Evolutionary conservation across 2,329 filamentous ascomycete species (phyloP).

Genomic region (Phaeosphaeriaceae sp.): DNA sequence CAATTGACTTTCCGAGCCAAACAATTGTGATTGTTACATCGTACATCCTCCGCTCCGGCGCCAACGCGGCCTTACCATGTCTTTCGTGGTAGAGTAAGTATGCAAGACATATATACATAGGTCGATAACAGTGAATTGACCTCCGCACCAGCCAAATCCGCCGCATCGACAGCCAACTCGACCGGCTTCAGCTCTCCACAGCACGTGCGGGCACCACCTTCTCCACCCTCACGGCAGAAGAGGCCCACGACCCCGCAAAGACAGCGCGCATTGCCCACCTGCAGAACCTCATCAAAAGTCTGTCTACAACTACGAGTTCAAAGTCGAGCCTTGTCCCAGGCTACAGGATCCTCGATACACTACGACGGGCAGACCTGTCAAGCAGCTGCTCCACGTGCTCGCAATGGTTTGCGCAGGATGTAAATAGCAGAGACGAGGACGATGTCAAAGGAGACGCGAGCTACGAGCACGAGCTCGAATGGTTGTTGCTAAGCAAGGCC

Average conservation of each 20-base stretch:
- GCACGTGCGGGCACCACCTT: conserved; percentile 37
- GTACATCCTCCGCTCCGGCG: conserved; percentile 10
- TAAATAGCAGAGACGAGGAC: conserved; percentile 34
- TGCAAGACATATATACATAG: background rate
- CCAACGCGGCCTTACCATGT: conserved; percentile 45
- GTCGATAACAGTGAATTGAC: background rate
- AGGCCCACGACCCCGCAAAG: conserved; percentile 48
- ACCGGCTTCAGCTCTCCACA: conserved; percentile 61
- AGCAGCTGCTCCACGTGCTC: conserved; percentile 47
- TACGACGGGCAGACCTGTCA: conserved; percentile 69
- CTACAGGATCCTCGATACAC: conserved; percentile 65
- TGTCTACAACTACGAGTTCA: conserved; percentile 74
- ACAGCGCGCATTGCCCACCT: conserved; percentile 65
- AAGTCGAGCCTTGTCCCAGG: conserved; percentile 67
- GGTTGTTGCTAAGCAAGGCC: conserved; percentile 90
- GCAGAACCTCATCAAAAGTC: conserved; percentile 71
- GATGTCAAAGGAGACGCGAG: conserved; percentile 23
- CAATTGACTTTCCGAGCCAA: conserved; percentile 3
- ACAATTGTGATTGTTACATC: conserved; percentile 3
- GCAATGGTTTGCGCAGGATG: conserved; percentile 45
- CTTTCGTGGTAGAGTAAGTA: conserved; percentile 52
- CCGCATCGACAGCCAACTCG: conserved; percentile 65
- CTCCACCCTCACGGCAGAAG: conserved; percentile 40
- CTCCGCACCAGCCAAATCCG: conserved; percentile 59
- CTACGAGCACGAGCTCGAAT: conserved; percentile 83